Conservation (phyloP, 2,329 filamentous ascomycete genomes). For the Gaeumannomyces sp. region DNA sequence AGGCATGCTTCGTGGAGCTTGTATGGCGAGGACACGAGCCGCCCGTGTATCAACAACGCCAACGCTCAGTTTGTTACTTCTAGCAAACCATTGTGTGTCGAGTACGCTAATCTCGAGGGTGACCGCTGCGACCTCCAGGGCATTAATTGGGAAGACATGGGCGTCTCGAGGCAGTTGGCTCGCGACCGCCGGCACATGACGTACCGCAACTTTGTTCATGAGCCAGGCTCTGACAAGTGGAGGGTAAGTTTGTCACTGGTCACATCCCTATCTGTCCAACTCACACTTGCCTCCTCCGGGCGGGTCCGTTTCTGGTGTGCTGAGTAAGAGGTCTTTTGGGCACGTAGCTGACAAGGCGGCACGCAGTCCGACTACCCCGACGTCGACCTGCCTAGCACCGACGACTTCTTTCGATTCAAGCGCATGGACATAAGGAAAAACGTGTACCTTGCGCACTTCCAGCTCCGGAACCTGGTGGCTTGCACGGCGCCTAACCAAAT, state of each 20-base stretch:
- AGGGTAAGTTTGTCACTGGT: constrained; percentile 33
- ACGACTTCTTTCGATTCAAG: constrained; percentile 53
- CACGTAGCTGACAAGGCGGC: neutral
- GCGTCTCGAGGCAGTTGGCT: constrained; percentile 43
- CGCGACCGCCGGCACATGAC: constrained; percentile 38
- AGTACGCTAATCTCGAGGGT: constrained; percentile 44
- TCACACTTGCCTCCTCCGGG: neutral
- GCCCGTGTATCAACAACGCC: neutral
- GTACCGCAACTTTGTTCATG: constrained; percentile 55
- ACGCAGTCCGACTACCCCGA: constrained; percentile 22
- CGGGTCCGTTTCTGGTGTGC: neutral
- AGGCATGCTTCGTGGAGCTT: neutral
- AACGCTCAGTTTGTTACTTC: neutral
- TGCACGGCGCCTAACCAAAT: constrained; percentile 47
- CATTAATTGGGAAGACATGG: constrained; percentile 49
- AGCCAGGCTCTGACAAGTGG: constrained; percentile 39
- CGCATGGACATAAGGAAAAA: constrained; percentile 49
- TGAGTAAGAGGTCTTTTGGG: neutral
- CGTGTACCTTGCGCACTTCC: constrained; percentile 56
- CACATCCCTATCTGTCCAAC: neutral
- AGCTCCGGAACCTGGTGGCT: constrained; percentile 57
- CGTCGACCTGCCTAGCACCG: constrained; percentile 29
- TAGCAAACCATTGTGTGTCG: neutral
- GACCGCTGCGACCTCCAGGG: constrained; percentile 54
- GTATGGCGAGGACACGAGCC: neutral